These are phyloP conservation scores for Entomophthora muscae DNA, from an alignment of 371 early-diverging fungal genomes.

Conservation along the genomic window DNA sequence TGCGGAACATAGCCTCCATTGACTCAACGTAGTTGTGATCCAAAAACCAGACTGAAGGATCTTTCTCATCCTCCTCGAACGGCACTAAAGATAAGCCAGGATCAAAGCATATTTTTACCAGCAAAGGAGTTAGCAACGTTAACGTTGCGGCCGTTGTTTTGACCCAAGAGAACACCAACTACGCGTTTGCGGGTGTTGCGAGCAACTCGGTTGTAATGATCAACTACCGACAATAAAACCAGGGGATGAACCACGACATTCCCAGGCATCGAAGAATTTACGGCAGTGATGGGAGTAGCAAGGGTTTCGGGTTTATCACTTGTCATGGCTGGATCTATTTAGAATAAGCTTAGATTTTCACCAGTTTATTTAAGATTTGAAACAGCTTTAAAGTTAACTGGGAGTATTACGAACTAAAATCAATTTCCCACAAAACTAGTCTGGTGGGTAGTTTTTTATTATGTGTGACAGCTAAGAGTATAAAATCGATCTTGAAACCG, in stretches of 20 bases:
- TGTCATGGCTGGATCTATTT: no score
- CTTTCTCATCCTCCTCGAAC: slow-evolving; percentile 98
- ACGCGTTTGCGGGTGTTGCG: slow-evolving; percentile 92
- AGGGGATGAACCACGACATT: slow-evolving; percentile 91
- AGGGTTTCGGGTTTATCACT: no score
- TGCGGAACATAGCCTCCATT: slow-evolving; percentile 99
- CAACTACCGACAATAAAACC: slow-evolving; percentile 95
- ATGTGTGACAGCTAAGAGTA: no score
- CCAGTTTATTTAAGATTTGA: no score
- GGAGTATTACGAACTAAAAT: no score
- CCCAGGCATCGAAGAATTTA: background rate
- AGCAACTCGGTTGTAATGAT: slow-evolving; percentile 98
- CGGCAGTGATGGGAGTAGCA: no score
- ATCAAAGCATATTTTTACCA: slow-evolving; percentile 28
- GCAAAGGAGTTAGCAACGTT: slow-evolving; percentile 99
- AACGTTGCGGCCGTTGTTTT: slow-evolving; percentile 66
- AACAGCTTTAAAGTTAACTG: no score
- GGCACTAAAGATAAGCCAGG: slow-evolving; percentile 50
- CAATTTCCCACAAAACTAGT: no score
- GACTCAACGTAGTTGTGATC: slow-evolving; percentile 98
- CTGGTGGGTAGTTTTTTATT: no score
- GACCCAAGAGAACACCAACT: slow-evolving; percentile 98
- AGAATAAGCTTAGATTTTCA: no score
- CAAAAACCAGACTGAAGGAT: slow-evolving; percentile 94
- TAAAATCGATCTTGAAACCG: no score